Conservation (phyloP, 2,329 filamentous ascomycete species). For the Plenodomus tracheiphilus region DNA sequence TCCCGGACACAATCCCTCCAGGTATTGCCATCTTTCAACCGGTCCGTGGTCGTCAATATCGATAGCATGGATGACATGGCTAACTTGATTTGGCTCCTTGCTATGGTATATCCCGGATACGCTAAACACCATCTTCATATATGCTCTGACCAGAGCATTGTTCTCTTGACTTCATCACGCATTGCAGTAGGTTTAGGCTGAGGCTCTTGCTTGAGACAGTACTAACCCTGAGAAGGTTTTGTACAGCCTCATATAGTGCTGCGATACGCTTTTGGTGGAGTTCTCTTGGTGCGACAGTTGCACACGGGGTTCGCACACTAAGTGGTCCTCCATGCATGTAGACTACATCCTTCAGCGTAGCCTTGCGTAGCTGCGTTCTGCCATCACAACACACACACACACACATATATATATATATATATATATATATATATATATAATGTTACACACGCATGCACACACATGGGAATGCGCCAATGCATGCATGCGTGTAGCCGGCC, state of each 20-base stretch:
- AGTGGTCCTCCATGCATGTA: neutral
- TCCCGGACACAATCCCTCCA: slow-evolving; percentile 4
- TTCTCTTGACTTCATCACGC: neutral
- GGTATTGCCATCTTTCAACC: neutral
- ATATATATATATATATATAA: too few relatives aligned
- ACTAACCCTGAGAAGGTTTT: neutral
- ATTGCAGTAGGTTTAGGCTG: neutral
- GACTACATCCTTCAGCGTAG: neutral
- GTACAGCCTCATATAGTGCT: neutral
- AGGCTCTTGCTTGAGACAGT: neutral
- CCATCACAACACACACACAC: neutral
- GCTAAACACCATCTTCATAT: neutral
- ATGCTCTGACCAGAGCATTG: neutral
- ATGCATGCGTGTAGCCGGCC: neutral
- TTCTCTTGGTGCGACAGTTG: neutral
- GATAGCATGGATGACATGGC: neutral
- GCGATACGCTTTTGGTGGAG: neutral
- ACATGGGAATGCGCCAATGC: neutral
- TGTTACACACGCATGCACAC: too few relatives aligned
- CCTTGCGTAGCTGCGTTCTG: neutral
- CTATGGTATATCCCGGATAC: neutral
- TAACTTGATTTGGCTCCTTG: neutral
- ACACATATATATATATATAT: too few relatives aligned
- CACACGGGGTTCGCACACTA: neutral
- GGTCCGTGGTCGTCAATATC: neutral